These are phyloP conservation scores for Ophiostoma quercus DNA, from an alignment of 2,329 filamentous ascomycete genomes.

Conservation along the genomic window DNA sequence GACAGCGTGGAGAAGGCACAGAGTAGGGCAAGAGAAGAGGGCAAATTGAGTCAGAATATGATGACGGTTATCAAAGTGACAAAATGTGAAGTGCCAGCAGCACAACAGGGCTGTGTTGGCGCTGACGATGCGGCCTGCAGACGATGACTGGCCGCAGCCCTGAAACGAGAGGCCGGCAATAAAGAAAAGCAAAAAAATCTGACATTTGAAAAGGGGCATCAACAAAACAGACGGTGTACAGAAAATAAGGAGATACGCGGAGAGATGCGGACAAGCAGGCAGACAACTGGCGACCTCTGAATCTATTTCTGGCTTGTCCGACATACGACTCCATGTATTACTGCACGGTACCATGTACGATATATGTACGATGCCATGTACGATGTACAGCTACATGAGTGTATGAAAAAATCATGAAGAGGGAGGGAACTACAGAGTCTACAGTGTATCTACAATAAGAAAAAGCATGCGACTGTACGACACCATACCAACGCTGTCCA, in stretches of 20 bases:
- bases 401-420: not conserved
- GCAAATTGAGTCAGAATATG: not conserved
- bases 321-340: not conserved
- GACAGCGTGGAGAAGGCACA: not conserved
- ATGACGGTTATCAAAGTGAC: not conserved
- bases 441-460: too few relatives aligned
- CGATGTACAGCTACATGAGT: not conserved
- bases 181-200: not conserved
- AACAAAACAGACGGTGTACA: not conserved
- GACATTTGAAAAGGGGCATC: not conserved
- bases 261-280: not conserved
- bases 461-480: not conserved
- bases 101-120: slow-evolving; percentile 1
- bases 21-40: not conserved
- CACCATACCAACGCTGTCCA: not conserved
- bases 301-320: not conserved
- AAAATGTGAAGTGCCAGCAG: not conserved
- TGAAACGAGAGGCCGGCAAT: not conserved
- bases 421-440: not conserved
- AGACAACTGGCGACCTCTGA: not conserved
- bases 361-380: not conserved
- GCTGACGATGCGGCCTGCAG: not conserved
- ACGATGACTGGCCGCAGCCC: slow-evolving; percentile 5
- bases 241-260: not conserved
- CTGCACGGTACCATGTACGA: not conserved